These are phyloP conservation scores for Colletotrichum shisoi DNA, from an alignment of 2,329 filamentous ascomycete genomes.

Conservation along the genomic window DNA sequence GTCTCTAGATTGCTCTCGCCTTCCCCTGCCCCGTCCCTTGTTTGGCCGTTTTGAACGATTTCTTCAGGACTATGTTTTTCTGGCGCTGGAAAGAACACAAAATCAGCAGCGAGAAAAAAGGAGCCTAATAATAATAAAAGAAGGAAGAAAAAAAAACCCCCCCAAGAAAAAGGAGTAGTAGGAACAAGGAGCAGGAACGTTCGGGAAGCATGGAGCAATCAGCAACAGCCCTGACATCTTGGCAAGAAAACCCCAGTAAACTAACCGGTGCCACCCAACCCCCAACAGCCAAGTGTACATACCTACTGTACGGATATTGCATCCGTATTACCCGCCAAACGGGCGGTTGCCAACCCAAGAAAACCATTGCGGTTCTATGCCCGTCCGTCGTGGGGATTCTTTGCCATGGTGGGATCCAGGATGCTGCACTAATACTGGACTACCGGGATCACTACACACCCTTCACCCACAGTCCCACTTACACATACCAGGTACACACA, in stretches of 20 bases:
- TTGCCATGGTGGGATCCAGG: constrained; percentile 26
- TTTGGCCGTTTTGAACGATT: neutral
- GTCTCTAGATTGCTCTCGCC: neutral
- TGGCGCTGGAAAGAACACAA: too few relatives aligned
- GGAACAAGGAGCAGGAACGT: constrained; percentile 1
- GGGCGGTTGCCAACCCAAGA: neutral
- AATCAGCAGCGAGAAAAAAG: too few relatives aligned
- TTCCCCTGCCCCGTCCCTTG: too few relatives aligned
- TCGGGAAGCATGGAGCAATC: constrained; percentile 24
- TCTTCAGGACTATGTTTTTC: too few relatives aligned
- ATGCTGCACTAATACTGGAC: constrained; percentile 19
- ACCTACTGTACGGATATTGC: neutral
- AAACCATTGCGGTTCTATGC: constrained; percentile 1
- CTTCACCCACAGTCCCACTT: constrained; percentile 4
- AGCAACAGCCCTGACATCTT: constrained; percentile 21
- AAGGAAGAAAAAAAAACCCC: neutral
- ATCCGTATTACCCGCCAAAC: neutral
- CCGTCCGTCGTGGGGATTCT: constrained; percentile 7
- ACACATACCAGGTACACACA: neutral
- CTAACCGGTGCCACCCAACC: neutral
- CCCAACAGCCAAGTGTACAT: neutral
- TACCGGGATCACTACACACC: constrained; percentile 10
- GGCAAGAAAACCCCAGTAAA: constrained; percentile 21
- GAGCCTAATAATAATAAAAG: too few relatives aligned
- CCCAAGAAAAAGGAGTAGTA: too few relatives aligned